Percentiles rank a stretch among this genome's conserved stretches.
Evolutionary conservation across 2,329 filamentous ascomycete species (phyloP).

Genomic region (Botrytis porri): DNA sequence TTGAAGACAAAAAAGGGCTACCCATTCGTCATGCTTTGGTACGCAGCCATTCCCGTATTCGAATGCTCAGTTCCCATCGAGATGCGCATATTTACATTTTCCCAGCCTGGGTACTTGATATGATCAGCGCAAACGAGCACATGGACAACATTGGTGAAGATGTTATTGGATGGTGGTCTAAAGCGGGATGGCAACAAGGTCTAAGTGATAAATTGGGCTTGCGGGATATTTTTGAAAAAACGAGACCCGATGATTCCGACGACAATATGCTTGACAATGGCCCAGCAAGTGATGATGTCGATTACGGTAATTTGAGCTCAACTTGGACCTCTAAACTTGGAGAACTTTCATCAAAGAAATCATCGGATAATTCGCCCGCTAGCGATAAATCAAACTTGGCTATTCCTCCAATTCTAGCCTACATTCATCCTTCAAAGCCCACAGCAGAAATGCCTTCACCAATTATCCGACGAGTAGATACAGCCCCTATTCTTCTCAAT

Average conservation of each 20-base stretch:
- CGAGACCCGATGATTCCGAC: slow-evolving; percentile 42
- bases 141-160: slow-evolving; percentile 90
- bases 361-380: neutral
- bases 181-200: slow-evolving; percentile 84
- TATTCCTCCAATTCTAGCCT: slow-evolving; percentile 75
- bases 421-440: slow-evolving; percentile 63
- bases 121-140: slow-evolving; percentile 73
- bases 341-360: slow-evolving; percentile 1
- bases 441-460: slow-evolving; percentile 47
- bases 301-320: slow-evolving; percentile 35
- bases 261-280: slow-evolving; percentile 34
- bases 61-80: slow-evolving; percentile 78
- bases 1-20: slow-evolving; percentile 69
- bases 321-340: slow-evolving; percentile 35
- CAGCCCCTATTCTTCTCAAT: slow-evolving; percentile 73
- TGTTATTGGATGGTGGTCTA: slow-evolving; percentile 92
- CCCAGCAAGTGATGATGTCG: slow-evolving; percentile 32
- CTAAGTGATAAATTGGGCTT: slow-evolving; percentile 75
- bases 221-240: slow-evolving; percentile 58
- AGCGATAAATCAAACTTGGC: slow-evolving; percentile 38
- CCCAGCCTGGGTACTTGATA: slow-evolving; percentile 84
- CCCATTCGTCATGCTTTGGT: slow-evolving; percentile 75
- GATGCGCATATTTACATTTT: slow-evolving; percentile 96
- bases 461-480: slow-evolving; percentile 85
- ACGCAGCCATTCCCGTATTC: slow-evolving; percentile 69